Conservation (phyloP, 352 stramenopile genomes). For the Globisporangium cylindrosporum region DNA sequence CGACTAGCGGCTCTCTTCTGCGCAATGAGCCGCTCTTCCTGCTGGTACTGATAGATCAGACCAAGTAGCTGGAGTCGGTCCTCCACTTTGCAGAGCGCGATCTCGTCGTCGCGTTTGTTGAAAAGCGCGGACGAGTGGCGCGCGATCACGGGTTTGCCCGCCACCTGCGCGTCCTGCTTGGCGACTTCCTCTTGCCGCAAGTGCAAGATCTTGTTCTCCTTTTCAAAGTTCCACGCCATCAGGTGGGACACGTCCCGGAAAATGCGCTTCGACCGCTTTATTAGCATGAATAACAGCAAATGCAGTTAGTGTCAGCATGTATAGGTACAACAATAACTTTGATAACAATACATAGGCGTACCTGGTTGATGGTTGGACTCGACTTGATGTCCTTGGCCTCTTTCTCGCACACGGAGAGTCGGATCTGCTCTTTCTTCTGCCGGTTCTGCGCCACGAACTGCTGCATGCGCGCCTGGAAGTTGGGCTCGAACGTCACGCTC, state of each 20-base stretch:
- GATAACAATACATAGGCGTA: slow-evolving; percentile 17
- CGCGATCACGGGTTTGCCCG: slow-evolving; percentile 33
- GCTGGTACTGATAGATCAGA: slow-evolving; percentile 68
- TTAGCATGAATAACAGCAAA: background rate
- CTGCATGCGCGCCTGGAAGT: slow-evolving; percentile 64
- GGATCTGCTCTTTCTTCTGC: slow-evolving; percentile 47
- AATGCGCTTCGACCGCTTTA: slow-evolving; percentile 62
- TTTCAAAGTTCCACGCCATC: slow-evolving; percentile 58
- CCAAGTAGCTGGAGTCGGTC: slow-evolving; percentile 66
- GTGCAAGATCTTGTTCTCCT: slow-evolving; percentile 47
- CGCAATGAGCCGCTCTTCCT: slow-evolving; percentile 40
- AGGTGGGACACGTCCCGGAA: slow-evolving; percentile 57
- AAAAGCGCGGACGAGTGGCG: slow-evolving; percentile 34
- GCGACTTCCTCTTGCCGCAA: slow-evolving; percentile 35
- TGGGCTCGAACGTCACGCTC: slow-evolving; percentile 49
- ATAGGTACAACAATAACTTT: background rate
- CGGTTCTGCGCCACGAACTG: slow-evolving; percentile 37
- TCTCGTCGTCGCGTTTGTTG: slow-evolving; percentile 36
- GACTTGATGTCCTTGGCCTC: slow-evolving; percentile 26
- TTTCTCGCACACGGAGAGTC: slow-evolving; percentile 29
- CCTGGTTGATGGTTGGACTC: slow-evolving; percentile 54
- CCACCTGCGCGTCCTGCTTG: slow-evolving; percentile 27
- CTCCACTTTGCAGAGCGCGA: slow-evolving; percentile 63
- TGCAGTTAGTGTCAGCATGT: background rate
- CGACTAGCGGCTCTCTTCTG: slow-evolving; percentile 13